Evolutionary conservation across 2,329 filamentous ascomycete genomes (phyloP).

Genomic region (Elsinoe ampelina): DNA sequence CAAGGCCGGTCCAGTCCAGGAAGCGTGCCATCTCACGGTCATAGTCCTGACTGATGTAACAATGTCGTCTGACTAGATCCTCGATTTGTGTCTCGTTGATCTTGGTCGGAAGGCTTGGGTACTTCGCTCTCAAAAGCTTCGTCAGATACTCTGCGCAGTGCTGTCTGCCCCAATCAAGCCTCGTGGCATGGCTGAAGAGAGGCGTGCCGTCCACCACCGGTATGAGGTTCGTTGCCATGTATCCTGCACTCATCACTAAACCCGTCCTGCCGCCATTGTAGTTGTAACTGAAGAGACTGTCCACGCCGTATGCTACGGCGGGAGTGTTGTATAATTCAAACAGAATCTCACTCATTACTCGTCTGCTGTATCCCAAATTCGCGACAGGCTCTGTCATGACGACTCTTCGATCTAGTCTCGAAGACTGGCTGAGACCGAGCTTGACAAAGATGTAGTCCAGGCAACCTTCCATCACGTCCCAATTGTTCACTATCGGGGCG

Average conservation of each 20-base stretch:
- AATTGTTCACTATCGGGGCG: slow-evolving; percentile 87
- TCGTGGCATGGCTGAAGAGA: slow-evolving; percentile 71
- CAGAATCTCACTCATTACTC: slow-evolving; percentile 85
- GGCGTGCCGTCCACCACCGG: slow-evolving; percentile 83
- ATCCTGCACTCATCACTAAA: slow-evolving; percentile 81
- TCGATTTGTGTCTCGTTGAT: slow-evolving; percentile 81
- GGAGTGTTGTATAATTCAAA: slow-evolving; percentile 94
- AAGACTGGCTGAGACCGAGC: slow-evolving; percentile 70
- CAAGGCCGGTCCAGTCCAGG: slow-evolving; percentile 84
- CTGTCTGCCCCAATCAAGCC: slow-evolving; percentile 89
- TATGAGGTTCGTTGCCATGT: slow-evolving; percentile 90
- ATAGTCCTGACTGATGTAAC: slow-evolving; percentile 79
- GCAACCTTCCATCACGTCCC: slow-evolving; percentile 94
- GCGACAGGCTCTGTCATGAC: slow-evolving; percentile 95
- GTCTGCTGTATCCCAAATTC: slow-evolving; percentile 73
- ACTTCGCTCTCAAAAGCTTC: slow-evolving; percentile 84
- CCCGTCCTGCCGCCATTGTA: slow-evolving; percentile 85
- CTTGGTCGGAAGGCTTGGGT: slow-evolving; percentile 67
- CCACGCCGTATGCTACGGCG: slow-evolving; percentile 85
- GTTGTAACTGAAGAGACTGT: slow-evolving; percentile 90
- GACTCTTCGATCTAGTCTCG: slow-evolving; percentile 72
- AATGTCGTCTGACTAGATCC: slow-evolving; percentile 77
- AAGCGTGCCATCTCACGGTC: slow-evolving; percentile 65
- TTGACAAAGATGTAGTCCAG: slow-evolving; percentile 94
- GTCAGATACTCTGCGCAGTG: slow-evolving; percentile 85